A percentile compares a stretch with the other conserved stretches of the same genome.
These are phyloP conservation scores for Arthromyces matolae DNA, from an alignment of 768 basidiomycete genomes.

Conservation along the genomic window DNA sequence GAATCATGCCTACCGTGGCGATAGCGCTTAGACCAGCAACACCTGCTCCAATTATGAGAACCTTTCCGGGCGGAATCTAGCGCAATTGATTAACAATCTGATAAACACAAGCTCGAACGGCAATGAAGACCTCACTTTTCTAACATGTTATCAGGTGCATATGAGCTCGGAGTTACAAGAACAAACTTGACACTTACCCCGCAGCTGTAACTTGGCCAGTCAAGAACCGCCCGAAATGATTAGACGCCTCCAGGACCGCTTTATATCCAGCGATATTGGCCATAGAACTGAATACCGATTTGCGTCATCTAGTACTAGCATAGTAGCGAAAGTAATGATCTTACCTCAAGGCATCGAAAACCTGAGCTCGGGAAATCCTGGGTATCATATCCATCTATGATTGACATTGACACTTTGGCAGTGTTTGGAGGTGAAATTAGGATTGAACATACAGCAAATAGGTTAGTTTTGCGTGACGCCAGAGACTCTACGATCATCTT, in stretches of 20 bases:
- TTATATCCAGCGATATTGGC: constrained; percentile 94
- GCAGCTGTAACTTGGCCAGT: constrained; percentile 91
- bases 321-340: constrained; percentile 9
- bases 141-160: constrained; percentile 12
- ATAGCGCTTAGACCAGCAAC: constrained; percentile 89
- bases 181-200: constrained; percentile 49
- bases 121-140: constrained; percentile 26
- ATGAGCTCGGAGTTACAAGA: background rate
- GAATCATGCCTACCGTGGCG: constrained; percentile 57
- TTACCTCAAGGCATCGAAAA: constrained; percentile 84
- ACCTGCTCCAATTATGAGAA: constrained; percentile 84
- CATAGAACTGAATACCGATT: constrained; percentile 71
- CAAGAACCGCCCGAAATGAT: constrained; percentile 84
- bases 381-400: constrained; percentile 88
- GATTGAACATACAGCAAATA: constrained; percentile 53
- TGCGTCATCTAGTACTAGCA: constrained; percentile 2
- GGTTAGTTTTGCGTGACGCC: constrained; percentile 61
- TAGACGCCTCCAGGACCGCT: constrained; percentile 86
- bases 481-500: constrained; percentile 67
- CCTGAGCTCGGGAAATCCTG: constrained; percentile 85
- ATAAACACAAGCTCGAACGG: background rate
- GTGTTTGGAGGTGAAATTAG: background rate
- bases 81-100: constrained; percentile 2
- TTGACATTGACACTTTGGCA: too few species aligned
- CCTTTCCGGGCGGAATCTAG: constrained; percentile 83